Evolutionary conservation across 108 stramenopile species (phyloP).

Genomic region (Stephanodiscus minutulus): DNA sequence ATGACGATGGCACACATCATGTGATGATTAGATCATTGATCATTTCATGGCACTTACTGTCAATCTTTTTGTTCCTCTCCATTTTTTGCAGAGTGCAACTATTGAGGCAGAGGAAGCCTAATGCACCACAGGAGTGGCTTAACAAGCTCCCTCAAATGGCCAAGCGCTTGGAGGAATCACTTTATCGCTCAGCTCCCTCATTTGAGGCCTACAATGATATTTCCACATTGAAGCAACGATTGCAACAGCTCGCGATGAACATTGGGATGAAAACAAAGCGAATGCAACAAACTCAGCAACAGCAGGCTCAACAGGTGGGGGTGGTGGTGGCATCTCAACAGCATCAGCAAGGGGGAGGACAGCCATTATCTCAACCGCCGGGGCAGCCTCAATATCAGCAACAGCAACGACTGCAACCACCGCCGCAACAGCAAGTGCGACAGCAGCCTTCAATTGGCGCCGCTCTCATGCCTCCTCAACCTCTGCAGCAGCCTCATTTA

Average conservation of each 20-base stretch:
- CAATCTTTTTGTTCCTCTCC: constrained; percentile 4
- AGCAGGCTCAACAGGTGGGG: constrained; percentile 16
- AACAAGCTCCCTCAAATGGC: constrained; percentile 97
- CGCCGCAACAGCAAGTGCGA: constrained; percentile 45
- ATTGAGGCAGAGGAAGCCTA: constrained; percentile 91
- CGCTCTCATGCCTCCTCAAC: constrained; percentile 34
- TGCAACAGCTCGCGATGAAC: constrained; percentile 92
- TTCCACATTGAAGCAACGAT: constrained; percentile 87
- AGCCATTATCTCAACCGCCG: constrained; percentile 17
- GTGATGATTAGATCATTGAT: background rate
- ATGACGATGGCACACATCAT: background rate
- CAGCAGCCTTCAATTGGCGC: constrained; percentile 24
- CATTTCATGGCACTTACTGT: constrained; percentile 2
- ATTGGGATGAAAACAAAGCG: constrained; percentile 89
- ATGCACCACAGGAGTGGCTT: constrained; percentile 95
- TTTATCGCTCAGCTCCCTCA: constrained; percentile 88
- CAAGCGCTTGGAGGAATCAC: constrained; percentile 90
- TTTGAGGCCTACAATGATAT: constrained; percentile 93
- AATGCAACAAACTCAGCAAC: constrained; percentile 64
- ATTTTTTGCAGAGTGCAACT: constrained; percentile 73
- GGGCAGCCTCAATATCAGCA: constrained; percentile 36
- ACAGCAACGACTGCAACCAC: constrained; percentile 47
- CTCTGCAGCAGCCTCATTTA: constrained; percentile 47
- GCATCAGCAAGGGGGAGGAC: constrained; percentile 22
- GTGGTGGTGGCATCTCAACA: constrained; percentile 7